These are phyloP conservation scores for Didymella arachidicola DNA, from an alignment of 2,329 filamentous ascomycete species.

Conservation along the genomic window DNA sequence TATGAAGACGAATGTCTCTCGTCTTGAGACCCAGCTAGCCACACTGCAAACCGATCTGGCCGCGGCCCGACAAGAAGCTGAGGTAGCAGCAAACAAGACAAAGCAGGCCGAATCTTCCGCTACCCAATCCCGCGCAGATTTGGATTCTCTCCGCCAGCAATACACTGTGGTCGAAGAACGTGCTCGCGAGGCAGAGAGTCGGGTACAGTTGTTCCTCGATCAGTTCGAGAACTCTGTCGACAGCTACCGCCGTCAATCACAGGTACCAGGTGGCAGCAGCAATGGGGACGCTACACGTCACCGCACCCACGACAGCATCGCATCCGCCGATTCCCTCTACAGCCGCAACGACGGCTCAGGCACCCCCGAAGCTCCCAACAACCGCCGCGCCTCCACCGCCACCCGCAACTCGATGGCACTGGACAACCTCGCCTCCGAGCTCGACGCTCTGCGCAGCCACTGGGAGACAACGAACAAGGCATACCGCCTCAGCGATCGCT, in stretches of 20 bases:
- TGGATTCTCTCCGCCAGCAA: slow-evolving; percentile 84
- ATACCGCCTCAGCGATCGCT: slow-evolving; percentile 87
- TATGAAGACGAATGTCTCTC: slow-evolving; percentile 69
- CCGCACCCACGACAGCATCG: slow-evolving; percentile 66
- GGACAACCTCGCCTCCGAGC: slow-evolving; percentile 88
- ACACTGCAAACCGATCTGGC: slow-evolving; percentile 74
- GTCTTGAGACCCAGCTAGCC: slow-evolving; percentile 75
- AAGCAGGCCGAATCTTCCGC: slow-evolving; percentile 63
- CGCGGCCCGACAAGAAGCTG: slow-evolving; percentile 71
- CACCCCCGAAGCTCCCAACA: slow-evolving; percentile 43
- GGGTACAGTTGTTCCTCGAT: slow-evolving; percentile 90
- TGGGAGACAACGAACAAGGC: slow-evolving; percentile 98
- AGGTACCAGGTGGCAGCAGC: slow-evolving; percentile 48
- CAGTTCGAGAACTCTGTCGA: slow-evolving; percentile 94
- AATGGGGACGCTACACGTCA: slow-evolving; percentile 46
- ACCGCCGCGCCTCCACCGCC: slow-evolving; percentile 38
- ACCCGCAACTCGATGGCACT: slow-evolving; percentile 73
- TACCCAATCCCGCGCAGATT: slow-evolving; percentile 68
- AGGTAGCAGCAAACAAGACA: slow-evolving; percentile 62
- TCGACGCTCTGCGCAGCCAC: slow-evolving; percentile 86
- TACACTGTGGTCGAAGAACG: slow-evolving; percentile 82
- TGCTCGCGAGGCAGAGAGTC: slow-evolving; percentile 88
- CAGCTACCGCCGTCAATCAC: slow-evolving; percentile 83
- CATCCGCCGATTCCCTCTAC: slow-evolving; percentile 63
- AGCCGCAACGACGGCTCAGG: slow-evolving; percentile 50